Conservation (phyloP, 495 filamentous ascomycete species). For the Penicillium arizonense region DNA sequence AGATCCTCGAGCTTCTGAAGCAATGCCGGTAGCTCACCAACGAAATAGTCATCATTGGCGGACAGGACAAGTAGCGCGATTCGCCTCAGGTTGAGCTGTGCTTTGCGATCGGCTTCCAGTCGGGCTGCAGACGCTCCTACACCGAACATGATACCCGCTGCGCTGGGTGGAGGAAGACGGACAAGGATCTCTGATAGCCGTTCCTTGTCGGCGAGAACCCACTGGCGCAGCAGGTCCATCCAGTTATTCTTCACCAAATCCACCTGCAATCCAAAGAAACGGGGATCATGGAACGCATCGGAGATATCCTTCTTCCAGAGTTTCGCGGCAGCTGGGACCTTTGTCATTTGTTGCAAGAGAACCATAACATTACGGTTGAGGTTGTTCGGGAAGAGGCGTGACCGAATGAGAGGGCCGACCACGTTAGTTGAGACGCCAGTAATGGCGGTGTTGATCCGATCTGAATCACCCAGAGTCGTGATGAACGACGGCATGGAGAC, state of each 20-base stretch:
- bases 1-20: conserved; percentile 87
- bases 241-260: conserved; percentile 67
- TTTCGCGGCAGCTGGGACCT: conserved; percentile 77
- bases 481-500: conserved; percentile 77
- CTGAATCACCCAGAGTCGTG: conserved; percentile 81
- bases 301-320: conserved; percentile 89
- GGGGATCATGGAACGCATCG: conserved; percentile 87
- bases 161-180: conserved; percentile 78
- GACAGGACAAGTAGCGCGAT: conserved; percentile 76
- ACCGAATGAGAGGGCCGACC: conserved; percentile 77
- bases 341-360: conserved; percentile 73
- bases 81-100: conserved; percentile 85
- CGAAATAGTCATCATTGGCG: conserved; percentile 71
- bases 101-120: conserved; percentile 88
- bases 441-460: conserved; percentile 75
- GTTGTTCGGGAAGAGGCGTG: conserved; percentile 86
- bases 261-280: conserved; percentile 72
- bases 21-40: conserved; percentile 67
- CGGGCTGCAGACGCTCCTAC: conserved; percentile 94
- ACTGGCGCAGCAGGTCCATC: conserved; percentile 81
- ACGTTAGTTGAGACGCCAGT: conserved; percentile 79
- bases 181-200: conserved; percentile 76
- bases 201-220: conserved; percentile 82
- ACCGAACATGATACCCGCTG: conserved; percentile 97
- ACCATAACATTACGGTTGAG: conserved; percentile 67